Conservation (phyloP, 2,329 filamentous ascomycete species). For the Sclerotinia glacialis region DNA sequence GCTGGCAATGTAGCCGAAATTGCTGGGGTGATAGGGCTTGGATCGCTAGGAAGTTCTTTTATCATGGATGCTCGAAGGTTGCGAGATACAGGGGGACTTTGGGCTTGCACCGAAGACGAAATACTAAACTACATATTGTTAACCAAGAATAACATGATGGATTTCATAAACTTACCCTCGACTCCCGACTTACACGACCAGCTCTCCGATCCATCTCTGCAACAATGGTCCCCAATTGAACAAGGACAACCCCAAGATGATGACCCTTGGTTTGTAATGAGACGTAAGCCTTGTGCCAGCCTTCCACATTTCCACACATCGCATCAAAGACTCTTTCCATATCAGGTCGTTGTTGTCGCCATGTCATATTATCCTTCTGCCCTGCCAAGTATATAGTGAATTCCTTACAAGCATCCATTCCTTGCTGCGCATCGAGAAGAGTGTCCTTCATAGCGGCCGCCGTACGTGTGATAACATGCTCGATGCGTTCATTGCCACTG, state of each 20-base stretch:
- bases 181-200: constrained; percentile 76
- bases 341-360: constrained; percentile 58
- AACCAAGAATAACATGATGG: constrained; percentile 9
- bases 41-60: constrained; percentile 34
- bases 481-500: constrained; percentile 85
- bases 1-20: constrained; percentile 35
- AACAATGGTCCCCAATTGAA: constrained; percentile 72
- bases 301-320: constrained; percentile 90
- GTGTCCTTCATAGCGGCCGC: constrained; percentile 72
- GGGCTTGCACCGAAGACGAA: constrained; percentile 20
- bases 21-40: constrained; percentile 36
- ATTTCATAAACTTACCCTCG: constrained; percentile 55
- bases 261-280: constrained; percentile 72
- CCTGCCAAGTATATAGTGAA: constrained; percentile 72
- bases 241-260: constrained; percentile 65
- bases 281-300: constrained; percentile 79
- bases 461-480: constrained; percentile 82
- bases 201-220: constrained; percentile 84
- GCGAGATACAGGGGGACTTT: constrained; percentile 23
- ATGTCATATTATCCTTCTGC: constrained; percentile 60
- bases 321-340: constrained; percentile 74
- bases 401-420: constrained; percentile 70
- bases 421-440: constrained; percentile 74
- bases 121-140: constrained; percentile 24
- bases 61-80: constrained; percentile 36